A percentile compares a stretch with the other conserved stretches of the same genome.
These are phyloP conservation scores for Potentilla sterilis DNA, from an alignment of 306 rosid genomes.

Conservation along the genomic window DNA sequence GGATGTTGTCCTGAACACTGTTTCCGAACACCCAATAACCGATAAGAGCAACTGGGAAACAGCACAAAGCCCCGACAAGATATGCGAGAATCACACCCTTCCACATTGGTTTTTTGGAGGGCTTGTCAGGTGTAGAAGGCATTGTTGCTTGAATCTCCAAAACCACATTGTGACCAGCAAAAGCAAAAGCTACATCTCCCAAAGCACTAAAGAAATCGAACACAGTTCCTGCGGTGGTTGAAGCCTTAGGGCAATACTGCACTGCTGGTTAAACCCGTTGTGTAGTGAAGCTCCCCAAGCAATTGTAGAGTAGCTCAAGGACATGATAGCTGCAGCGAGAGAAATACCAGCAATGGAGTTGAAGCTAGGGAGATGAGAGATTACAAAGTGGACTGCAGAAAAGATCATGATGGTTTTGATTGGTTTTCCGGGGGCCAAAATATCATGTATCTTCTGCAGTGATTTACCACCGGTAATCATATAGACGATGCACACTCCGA, in stretches of 20 bases:
- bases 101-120: constrained; percentile 44
- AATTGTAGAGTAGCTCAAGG: constrained; percentile 45
- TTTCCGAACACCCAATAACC: constrained; percentile 45
- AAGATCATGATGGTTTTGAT: constrained; percentile 42
- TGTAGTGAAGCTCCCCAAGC: constrained; percentile 40
- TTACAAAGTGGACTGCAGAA: constrained; percentile 33
- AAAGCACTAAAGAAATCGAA: constrained; percentile 36
- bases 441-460: constrained; percentile 31
- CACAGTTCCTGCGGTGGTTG: constrained; percentile 27
- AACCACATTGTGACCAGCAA: constrained; percentile 42
- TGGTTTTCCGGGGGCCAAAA: constrained; percentile 26
- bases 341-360: constrained; percentile 43
- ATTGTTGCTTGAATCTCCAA: constrained; percentile 49
- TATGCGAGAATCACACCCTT: constrained; percentile 34
- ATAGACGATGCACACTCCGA: constrained; percentile 35
- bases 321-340: constrained; percentile 41
- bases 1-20: constrained; percentile 35
- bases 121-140: constrained; percentile 41
- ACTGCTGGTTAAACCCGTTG: constrained; percentile 33
- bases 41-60: constrained; percentile 33
- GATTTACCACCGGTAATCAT: constrained; percentile 48
- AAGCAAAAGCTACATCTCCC: constrained; percentile 48
- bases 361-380: constrained; percentile 47
- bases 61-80: constrained; percentile 38
- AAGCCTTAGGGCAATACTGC: constrained; percentile 24